Conservation (phyloP, 2,329 filamentous ascomycete genomes). For the Rhinocladiella similis region DNA sequence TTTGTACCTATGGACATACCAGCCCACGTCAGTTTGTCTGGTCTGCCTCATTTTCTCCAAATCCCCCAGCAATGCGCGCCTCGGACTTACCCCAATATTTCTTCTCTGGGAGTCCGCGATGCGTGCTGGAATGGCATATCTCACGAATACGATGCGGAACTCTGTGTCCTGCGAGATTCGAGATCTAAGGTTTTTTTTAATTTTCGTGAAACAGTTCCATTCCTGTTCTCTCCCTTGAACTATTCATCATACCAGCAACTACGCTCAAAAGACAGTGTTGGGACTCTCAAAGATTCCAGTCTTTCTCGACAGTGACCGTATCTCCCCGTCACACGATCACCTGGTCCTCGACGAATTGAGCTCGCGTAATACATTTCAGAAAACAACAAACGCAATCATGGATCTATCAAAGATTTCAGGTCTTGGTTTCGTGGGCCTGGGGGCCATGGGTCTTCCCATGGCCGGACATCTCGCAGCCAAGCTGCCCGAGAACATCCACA, state of each 20-base stretch:
- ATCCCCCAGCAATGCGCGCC: not conserved
- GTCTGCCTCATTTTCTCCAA: not conserved
- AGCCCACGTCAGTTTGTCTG: not conserved
- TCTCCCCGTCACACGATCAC: too few species aligned
- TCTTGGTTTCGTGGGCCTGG: conserved; percentile 54
- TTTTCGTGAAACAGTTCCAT: too few species aligned
- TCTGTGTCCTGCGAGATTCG: too few species aligned
- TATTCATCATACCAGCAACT: too few species aligned
- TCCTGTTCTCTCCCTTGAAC: too few species aligned
- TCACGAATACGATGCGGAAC: not conserved
- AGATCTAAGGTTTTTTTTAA: too few species aligned
- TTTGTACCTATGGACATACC: too few species aligned
- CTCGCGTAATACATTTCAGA: not conserved
- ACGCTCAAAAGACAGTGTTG: too few species aligned
- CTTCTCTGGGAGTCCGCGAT: not conserved
- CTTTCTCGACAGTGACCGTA: too few species aligned
- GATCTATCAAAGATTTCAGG: conserved; percentile 20
- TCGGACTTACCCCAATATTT: conserved; percentile 3
- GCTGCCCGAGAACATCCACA: conserved; percentile 41
- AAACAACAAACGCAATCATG: conserved; percentile 7
- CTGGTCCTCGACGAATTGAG: too few species aligned
- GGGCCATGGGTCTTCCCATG: conserved; percentile 59
- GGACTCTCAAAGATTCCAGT: too few species aligned
- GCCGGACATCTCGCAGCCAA: conserved; percentile 51
- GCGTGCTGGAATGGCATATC: not conserved